Conservation (phyloP, 2,329 filamentous ascomycete genomes). For the Fusarium veterinarium region DNA sequence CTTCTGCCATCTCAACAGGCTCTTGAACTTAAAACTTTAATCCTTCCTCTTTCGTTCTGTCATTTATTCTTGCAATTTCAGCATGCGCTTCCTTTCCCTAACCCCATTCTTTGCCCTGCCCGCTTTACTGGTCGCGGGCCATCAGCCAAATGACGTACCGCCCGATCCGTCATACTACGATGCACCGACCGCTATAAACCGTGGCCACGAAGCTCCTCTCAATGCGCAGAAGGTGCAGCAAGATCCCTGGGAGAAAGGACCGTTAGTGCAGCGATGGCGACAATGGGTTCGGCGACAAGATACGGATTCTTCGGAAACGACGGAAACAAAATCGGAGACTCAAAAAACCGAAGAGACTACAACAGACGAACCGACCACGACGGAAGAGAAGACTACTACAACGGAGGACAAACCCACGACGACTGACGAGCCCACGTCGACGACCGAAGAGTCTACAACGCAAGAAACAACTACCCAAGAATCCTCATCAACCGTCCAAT, state of each 20-base stretch:
- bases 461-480: conserved; percentile 1
- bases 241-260: not conserved
- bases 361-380: not conserved
- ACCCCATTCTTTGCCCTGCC: not conserved
- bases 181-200: not conserved
- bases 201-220: too few relatives aligned
- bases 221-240: not conserved
- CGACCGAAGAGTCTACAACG: not conserved
- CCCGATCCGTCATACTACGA: not conserved
- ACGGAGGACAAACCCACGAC: not conserved
- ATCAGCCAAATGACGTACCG: not conserved
- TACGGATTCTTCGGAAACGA: not conserved
- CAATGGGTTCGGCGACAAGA: conserved; percentile 25
- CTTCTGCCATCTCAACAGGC: not conserved
- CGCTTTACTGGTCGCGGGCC: not conserved
- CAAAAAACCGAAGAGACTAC: not conserved
- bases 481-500: not conserved
- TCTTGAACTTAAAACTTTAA: rapidly evolving
- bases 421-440: not conserved
- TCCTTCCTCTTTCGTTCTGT: not conserved
- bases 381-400: not conserved
- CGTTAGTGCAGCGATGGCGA: conserved; percentile 6
- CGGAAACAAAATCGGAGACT: not conserved
- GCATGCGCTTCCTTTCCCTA: not conserved
- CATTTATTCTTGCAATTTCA: not conserved